A percentile compares a stretch with the other conserved stretches of the same genome.
Evolutionary conservation across 2,329 filamentous ascomycete genomes (phyloP).

Genomic region (Fonsecaea nubica): DNA sequence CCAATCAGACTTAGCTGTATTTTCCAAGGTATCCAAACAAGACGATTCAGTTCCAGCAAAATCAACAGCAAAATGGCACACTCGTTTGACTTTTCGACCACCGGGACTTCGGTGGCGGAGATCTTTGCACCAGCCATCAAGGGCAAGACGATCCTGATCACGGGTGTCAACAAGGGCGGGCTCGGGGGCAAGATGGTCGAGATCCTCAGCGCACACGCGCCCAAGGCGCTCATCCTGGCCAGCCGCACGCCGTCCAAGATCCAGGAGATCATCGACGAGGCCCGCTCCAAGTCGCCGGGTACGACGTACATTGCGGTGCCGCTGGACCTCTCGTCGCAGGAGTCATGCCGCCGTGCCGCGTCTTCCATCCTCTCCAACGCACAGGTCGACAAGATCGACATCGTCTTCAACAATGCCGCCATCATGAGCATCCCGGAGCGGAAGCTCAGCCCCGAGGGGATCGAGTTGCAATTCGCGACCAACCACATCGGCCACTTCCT

Average conservation of each 20-base stretch:
- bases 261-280: conserved; percentile 28
- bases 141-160: conserved; percentile 35
- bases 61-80: conserved; percentile 5
- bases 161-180: conserved; percentile 32
- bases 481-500: conserved; percentile 52
- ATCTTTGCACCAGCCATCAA: conserved; percentile 32
- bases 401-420: conserved; percentile 52
- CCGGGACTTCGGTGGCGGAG: conserved; percentile 16
- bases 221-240: conserved; percentile 31
- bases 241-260: conserved; percentile 34
- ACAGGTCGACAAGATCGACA: conserved; percentile 45
- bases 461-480: conserved; percentile 49
- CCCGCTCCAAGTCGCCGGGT: conserved; percentile 30
- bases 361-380: conserved; percentile 40
- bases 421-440: conserved; percentile 46
- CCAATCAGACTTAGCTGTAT: neutral
- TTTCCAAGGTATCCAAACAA: neutral
- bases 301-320: conserved; percentile 41
- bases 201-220: conserved; percentile 32
- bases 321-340: conserved; percentile 47
- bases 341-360: conserved; percentile 45
- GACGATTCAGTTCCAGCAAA: neutral
- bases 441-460: conserved; percentile 42
- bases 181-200: conserved; percentile 34
- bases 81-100: conserved; percentile 15